Evolutionary conservation across 2,329 filamentous ascomycete genomes (phyloP), one percentile per base, ranked within the genome.

Genomic region (Boeremia lycopersici): DNA sequence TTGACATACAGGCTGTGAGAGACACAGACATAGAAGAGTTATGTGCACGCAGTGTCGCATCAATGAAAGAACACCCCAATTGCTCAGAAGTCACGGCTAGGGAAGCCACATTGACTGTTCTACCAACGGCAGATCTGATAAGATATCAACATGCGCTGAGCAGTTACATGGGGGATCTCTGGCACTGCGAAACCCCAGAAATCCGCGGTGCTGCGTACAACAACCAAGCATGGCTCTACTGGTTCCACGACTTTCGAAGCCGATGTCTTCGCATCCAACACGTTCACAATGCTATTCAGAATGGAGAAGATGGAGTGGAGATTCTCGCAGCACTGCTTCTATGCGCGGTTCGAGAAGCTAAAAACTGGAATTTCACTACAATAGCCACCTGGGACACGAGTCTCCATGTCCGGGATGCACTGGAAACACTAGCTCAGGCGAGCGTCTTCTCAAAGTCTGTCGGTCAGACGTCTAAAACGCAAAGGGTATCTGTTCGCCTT

Each of bases 71-170:
- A 17, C n/a, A 15, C 8, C 11, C n/a, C 13, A 17, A 19, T 7
- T 13, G 15, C 7, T 12, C 29, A n/a, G 9, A 28, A 38, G n/a
- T 10, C 19, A 23, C 4, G 0, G 2, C 3, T 1, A 9, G 39
- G 2, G n/a, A 7, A n/a, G 12, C 3, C 11, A 38, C 8, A 13
- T 5, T 41, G n/a, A 29, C 23, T 11, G 12, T 44, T 3, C 30
- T 57, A 1, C 41, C 55, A 39, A 53, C 36, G 26, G 19, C 17
- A n/a, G 31, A 43, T 31, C 28, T 53, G 12, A 35, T 50, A 12
- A 39, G 28, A 31, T 49, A 39, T 30, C 49, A 53, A 26, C 55
- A 53, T 9, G 49, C 49, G n/a, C 30, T 45, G n/a, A 30, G 45
- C 11, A 33, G 50, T 10, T 57, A 46, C 15, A 44, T 53, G 34